A percentile compares a stretch with the other conserved stretches of the same genome.
Evolutionary conservation across 257 asterid species (phyloP).

Genomic region (Solanum appendiculatum): DNA sequence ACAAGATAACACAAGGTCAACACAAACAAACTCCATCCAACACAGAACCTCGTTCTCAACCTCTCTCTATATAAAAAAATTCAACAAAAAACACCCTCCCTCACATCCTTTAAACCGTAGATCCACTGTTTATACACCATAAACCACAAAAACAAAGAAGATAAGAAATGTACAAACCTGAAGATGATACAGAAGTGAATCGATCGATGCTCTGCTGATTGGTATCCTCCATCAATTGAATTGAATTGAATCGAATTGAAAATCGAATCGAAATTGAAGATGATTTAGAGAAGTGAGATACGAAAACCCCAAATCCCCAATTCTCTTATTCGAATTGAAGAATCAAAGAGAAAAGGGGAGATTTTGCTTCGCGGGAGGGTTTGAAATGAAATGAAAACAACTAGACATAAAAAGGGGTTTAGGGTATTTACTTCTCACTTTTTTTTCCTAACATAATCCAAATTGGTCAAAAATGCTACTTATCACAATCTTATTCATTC

Average conservation of each 20-base stretch:
- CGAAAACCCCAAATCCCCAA: constrained; percentile 1
- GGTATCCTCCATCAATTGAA: background rate
- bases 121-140: background rate
- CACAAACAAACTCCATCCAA: too few species aligned
- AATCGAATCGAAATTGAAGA: background rate
- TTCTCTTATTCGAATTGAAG: background rate
- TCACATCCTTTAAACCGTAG: background rate
- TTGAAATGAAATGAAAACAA: constrained; percentile 19
- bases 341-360: background rate
- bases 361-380: constrained; percentile 31
- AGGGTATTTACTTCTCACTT: background rate
- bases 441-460: background rate
- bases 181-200: background rate
- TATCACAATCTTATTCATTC: background rate
- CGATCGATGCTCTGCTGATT: background rate
- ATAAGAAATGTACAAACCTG: background rate
- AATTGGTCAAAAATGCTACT: background rate
- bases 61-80: background rate
- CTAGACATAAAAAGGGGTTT: background rate
- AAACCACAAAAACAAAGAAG: background rate
- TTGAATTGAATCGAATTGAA: background rate
- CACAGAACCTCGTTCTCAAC: background rate
- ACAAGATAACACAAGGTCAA: background rate
- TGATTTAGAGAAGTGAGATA: background rate
- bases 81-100: background rate